phyloP scores from a whole-genome alignment of 1,284 basidiomycete species.

The Apiotrichum mycotoxinovorans region DNA sequence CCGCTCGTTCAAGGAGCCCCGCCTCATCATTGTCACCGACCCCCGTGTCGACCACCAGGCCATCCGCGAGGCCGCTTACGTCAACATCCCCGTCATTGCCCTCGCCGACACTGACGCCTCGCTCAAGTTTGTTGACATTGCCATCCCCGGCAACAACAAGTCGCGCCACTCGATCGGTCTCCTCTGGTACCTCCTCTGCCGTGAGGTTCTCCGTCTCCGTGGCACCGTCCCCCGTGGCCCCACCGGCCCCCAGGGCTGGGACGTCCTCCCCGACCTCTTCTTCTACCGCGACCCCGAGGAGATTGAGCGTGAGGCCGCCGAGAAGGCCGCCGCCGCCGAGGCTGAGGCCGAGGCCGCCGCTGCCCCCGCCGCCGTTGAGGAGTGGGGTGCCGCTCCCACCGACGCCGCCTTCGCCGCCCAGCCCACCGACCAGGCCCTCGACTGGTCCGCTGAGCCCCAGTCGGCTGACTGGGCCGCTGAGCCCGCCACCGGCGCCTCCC shows the following conservation, averaged over 20 bases:
- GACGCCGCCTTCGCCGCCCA: constrained; percentile 75
- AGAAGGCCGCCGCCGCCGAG: constrained; percentile 76
- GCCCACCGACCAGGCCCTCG: constrained; percentile 68
- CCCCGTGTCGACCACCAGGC: constrained; percentile 99
- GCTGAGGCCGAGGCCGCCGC: constrained; percentile 55
- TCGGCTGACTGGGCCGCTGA: constrained; percentile 41
- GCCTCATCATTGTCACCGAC: constrained; percentile 96
- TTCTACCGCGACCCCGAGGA: constrained; percentile 99
- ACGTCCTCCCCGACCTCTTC: constrained; percentile 99
- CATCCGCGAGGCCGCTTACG: constrained; percentile 98
- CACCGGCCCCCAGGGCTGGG: constrained; percentile 86
- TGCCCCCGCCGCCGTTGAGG: constrained; percentile 58
- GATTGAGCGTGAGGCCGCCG: constrained; percentile 93
- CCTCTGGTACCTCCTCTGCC: constrained; percentile 97
- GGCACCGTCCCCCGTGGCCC: constrained; percentile 84
- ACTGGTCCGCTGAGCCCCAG: constrained; percentile 76
- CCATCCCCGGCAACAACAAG: constrained; percentile 99
- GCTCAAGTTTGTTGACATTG: constrained; percentile 94
- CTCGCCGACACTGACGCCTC: constrained; percentile 98
- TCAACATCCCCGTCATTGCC: constrained; percentile 99
- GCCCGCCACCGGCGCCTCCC: constrained; percentile 29
- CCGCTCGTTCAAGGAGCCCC: constrained; percentile 99
- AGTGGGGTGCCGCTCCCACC: constrained; percentile 69
- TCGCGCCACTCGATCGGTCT: constrained; percentile 94
- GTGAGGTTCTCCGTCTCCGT: constrained; percentile 93